Conservation (phyloP, 176 grass and related monocot species). For the Rhipidocladum racemiflorum region DNA sequence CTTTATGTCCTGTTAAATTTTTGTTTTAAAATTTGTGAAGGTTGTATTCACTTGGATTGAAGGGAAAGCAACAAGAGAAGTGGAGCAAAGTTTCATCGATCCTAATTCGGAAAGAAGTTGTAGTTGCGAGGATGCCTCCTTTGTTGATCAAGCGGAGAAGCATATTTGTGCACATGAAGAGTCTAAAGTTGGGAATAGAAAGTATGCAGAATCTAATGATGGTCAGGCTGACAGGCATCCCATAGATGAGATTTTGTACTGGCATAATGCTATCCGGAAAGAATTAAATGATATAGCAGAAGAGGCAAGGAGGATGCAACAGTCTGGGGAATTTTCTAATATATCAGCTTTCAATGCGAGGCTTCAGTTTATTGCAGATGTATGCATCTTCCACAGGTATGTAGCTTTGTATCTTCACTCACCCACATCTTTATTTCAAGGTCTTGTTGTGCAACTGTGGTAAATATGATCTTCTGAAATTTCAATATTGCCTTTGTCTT, state of each 20-base stretch:
- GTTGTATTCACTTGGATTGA: constrained; percentile 89
- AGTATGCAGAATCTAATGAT: constrained; percentile 44
- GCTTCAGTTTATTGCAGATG: constrained; percentile 95
- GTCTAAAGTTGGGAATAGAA: constrained; percentile 52
- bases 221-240: constrained; percentile 45
- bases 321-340: constrained; percentile 84
- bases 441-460: constrained; percentile 1
- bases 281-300: constrained; percentile 83
- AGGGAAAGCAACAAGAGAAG: constrained; percentile 48
- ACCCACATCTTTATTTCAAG: not conserved
- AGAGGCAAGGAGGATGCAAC: constrained; percentile 78
- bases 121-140: constrained; percentile 13
- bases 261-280: constrained; percentile 91
- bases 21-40: constrained; percentile 50
- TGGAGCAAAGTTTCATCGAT: constrained; percentile 2
- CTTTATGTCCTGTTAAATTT: constrained; percentile 25
- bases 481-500: not conserved
- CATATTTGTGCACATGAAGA: constrained; percentile 38
- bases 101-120: constrained; percentile 30
- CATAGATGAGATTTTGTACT: constrained; percentile 95
- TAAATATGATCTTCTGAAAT: not conserved
- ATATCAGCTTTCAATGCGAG: constrained; percentile 78
- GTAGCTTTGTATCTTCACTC: not conserved
- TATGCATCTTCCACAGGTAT: constrained; percentile 97
- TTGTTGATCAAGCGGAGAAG: constrained; percentile 35